Conservation (phyloP, 1,284 basidiomycete genomes). For the Cystobasidium slooffiae region DNA sequence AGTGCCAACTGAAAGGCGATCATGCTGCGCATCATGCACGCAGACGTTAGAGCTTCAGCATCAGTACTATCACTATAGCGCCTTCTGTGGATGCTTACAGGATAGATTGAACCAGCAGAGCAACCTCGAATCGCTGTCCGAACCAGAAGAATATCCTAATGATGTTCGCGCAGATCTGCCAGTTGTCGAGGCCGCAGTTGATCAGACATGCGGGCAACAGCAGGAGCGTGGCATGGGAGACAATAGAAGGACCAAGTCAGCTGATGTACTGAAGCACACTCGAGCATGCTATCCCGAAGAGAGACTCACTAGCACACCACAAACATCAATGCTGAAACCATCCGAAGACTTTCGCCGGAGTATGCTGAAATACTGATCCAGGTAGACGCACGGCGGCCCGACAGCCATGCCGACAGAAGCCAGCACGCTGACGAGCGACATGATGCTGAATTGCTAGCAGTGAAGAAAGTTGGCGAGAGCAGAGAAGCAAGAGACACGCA, state of each 20-base stretch:
- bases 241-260: too few species aligned
- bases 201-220: background rate
- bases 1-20: conserved; percentile 61
- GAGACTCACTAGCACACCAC: conserved; percentile 49
- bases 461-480: background rate
- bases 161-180: conserved; percentile 57
- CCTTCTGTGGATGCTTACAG: conserved; percentile 44
- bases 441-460: background rate
- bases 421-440: conserved; percentile 53
- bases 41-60: background rate
- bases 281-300: conserved; percentile 50
- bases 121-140: conserved; percentile 61
- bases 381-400: conserved; percentile 60
- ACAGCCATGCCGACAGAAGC: conserved; percentile 57
- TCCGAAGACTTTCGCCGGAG: conserved; percentile 55
- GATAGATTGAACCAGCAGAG: conserved; percentile 60
- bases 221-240: background rate
- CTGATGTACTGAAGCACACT: conserved; percentile 49
- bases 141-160: conserved; percentile 59
- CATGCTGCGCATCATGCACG: conserved; percentile 52
- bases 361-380: conserved; percentile 57
- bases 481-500: background rate
- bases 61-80: background rate
- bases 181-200: background rate
- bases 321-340: conserved; percentile 60